Base-by-base conservation (phyloP, 352 stramenopile species). In the Globisporangium spiculum region DNA sequence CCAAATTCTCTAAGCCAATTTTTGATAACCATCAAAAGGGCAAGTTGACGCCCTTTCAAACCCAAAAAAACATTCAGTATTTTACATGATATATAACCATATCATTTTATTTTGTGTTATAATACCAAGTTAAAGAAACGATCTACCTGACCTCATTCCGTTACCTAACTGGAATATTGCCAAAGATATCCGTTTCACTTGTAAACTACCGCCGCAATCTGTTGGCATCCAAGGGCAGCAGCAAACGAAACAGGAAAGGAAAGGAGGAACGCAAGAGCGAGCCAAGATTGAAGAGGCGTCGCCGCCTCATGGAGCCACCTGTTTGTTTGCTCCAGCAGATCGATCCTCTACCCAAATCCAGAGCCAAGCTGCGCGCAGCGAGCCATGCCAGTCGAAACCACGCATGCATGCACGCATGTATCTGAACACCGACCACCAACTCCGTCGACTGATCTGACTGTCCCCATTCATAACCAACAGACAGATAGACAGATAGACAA, bases 181-280 rank as follows among this genome's bases (percentile, higher is more conserved):
- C 24, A 58, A 41, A 60, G 27, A 44, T 60, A 60, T 60, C 55
- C 55, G 55, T 60, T 60, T 60, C 55, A 44, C 55, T 30, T 36
- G 27, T 22, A 60, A 60, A 44, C 18, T 27, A 41, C 18, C 24
- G 24, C 20, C 38, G 4, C 24, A 14, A 60, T 22, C 54, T 60
- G 27, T 44, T 10, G 27, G 18, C 18, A 60, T 60, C 55, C 16
- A 44, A 34, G 55, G 27, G 50, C 46, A 26, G 10, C 18, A 41
- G 10, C 8, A 14, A 41, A 41, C 7, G 10, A 41, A 30, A 30
- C 26, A 46, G 41, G 52, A 22, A 58, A n/a, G 36, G 10, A 9
- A 36, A 58, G 16, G 41, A 10, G 16, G 16, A 50, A 58, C 3
- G 24, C 12, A 36, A 58, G 22, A 30, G 24, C 20, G 20, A 34